Percentiles rank a stretch among this genome's conserved stretches.
These are phyloP conservation scores for Aspergillus sparsus DNA, from an alignment of 495 filamentous ascomycete genomes.

Conservation along the genomic window DNA sequence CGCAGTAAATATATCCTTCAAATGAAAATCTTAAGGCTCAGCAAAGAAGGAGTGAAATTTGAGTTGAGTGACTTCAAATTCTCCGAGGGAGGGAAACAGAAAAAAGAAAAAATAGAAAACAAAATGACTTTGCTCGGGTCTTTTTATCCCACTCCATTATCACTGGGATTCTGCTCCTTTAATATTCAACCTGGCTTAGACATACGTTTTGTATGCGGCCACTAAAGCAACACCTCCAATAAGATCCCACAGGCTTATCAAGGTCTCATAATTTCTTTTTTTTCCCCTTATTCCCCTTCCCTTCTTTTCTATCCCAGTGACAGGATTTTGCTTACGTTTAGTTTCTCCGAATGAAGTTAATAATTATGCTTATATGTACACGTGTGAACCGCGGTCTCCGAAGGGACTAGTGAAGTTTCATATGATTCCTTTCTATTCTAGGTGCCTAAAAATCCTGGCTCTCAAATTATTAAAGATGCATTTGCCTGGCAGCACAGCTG, in stretches of 20 bases:
- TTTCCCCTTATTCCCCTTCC: neutral
- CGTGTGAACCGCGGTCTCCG: neutral
- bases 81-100: too few relatives aligned
- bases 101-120: too few relatives aligned
- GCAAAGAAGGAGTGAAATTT: too few relatives aligned
- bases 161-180: slow-evolving; percentile 5
- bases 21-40: too few relatives aligned
- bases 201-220: neutral
- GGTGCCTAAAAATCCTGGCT: neutral
- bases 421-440: neutral
- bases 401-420: neutral
- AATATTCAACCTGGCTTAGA: neutral
- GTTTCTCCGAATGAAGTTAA: neutral
- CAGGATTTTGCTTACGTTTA: neutral
- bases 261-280: slow-evolving; percentile 14
- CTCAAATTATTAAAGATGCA: neutral
- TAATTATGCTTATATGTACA: neutral
- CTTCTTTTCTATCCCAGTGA: neutral
- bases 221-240: slow-evolving; percentile 23
- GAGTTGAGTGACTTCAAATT: neutral
- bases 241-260: slow-evolving; percentile 22
- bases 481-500: neutral
- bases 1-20: too few relatives aligned
- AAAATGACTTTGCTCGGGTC: neutral
- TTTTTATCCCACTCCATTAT: neutral